These are phyloP conservation scores for Hypoxylon sp. DNA, from an alignment of 2,329 filamentous ascomycete species.

Conservation along the genomic window DNA sequence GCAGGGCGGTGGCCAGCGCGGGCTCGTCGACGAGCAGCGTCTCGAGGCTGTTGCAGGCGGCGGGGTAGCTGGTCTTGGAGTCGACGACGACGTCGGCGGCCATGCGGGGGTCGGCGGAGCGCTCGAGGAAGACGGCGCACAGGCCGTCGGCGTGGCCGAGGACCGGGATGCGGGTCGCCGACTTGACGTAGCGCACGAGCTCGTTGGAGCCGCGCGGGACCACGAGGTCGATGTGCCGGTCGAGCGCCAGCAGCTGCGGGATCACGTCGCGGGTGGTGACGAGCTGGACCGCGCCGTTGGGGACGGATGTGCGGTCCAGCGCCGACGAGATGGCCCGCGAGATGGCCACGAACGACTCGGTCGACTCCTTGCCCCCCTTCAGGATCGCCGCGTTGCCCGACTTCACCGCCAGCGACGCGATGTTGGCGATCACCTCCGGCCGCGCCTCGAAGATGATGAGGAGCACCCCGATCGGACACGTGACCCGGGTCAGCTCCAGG, in stretches of 20 bases:
- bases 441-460: conserved; percentile 98
- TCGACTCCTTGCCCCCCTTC: conserved; percentile 96
- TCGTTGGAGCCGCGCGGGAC: conserved; percentile 93
- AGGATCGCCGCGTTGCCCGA: conserved; percentile 96
- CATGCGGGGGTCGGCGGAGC: conserved; percentile 75
- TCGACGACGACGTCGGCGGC: conserved; percentile 83
- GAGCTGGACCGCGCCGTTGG: conserved; percentile 87
- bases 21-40: conserved; percentile 84
- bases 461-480: conserved; percentile 95
- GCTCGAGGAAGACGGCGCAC: conserved; percentile 85
- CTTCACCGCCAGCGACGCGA: conserved; percentile 93
- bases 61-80: conserved; percentile 92
- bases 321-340: conserved; percentile 83
- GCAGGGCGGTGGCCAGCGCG: conserved; percentile 72
- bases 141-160: conserved; percentile 95
- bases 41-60: conserved; percentile 94
- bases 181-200: conserved; percentile 88
- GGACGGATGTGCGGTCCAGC: conserved; percentile 75
- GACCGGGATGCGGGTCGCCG: conserved; percentile 91
- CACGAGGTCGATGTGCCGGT: conserved; percentile 90
- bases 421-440: conserved; percentile 98
- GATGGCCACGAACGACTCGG: conserved; percentile 92
- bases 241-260: conserved; percentile 83
- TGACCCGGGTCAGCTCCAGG: conserved; percentile 84
- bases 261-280: conserved; percentile 93